These are phyloP conservation scores for Podaxis sp. DNA, from an alignment of 768 basidiomycete genomes.

Conservation along the genomic window DNA sequence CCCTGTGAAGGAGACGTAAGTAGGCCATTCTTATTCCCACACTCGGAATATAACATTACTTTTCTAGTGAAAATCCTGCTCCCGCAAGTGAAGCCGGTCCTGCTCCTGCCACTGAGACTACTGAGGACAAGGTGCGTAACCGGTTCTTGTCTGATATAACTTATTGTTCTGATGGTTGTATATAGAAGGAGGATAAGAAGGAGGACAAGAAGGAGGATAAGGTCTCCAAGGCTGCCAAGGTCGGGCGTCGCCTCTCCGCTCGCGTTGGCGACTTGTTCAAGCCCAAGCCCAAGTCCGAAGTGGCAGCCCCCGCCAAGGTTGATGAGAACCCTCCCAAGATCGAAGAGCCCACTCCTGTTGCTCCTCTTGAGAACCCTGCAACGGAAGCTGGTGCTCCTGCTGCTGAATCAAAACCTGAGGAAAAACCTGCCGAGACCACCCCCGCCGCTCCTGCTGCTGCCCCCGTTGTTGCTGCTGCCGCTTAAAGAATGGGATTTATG, in stretches of 20 bases:
- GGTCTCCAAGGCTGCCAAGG: constrained; percentile 51
- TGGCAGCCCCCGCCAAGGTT: constrained; percentile 70
- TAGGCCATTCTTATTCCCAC: constrained; percentile 9
- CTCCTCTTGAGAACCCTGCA: constrained; percentile 80
- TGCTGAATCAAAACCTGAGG: constrained; percentile 35
- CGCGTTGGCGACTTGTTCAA: constrained; percentile 85
- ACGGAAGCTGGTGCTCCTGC: constrained; percentile 39
- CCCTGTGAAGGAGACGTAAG: constrained; percentile 71
- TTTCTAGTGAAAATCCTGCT: constrained; percentile 27
- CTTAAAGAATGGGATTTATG: constrained; percentile 42
- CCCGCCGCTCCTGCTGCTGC: constrained; percentile 41
- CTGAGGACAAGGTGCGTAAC: constrained; percentile 59
- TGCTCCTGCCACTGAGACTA: constrained; percentile 44
- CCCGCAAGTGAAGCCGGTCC: constrained; percentile 34
- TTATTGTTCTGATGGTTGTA: neutral
- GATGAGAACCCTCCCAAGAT: constrained; percentile 88
- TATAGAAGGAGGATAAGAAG: constrained; percentile 33
- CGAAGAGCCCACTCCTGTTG: constrained; percentile 76
- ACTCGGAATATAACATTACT: neutral
- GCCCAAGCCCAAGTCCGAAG: constrained; percentile 61
- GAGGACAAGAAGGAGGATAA: constrained; percentile 44
- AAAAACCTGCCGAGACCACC: constrained; percentile 37
- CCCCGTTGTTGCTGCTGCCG: constrained; percentile 74
- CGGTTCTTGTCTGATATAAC: neutral
- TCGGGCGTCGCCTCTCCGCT: constrained; percentile 78